Evolutionary conservation across 306 rosid species (phyloP), one percentile per base, ranked within the genome.

Genomic region (Trifolium subterraneum): DNA sequence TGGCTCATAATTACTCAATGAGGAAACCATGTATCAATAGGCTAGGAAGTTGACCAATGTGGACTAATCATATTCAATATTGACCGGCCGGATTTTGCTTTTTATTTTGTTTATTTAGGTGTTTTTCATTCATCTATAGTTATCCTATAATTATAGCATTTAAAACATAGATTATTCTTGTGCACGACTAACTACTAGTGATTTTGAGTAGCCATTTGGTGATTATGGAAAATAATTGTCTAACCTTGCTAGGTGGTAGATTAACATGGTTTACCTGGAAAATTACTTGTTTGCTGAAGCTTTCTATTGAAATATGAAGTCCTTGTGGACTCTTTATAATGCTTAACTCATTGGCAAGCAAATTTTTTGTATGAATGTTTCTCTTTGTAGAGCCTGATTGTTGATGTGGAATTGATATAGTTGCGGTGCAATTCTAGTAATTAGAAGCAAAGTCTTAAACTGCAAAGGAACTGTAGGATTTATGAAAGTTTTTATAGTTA

Each of bases 341-440:
- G 25, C 31, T 35, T 81, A 70, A 64, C 33, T 45, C 44, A 39
- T 18, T 64, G 48, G 6, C 39, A 16, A 75, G 50, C 73, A 52
- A 64, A 31, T 70, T 45, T 18, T 15, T 23, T 52, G 15, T 60
- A 62, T 56, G 64, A 27, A 62, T 75, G 36, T 23, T 31, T 20
- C 19, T 70, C 51, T 70, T 55, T 41, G 9, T 38, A 36, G 12
- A 78, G 42, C 36, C 47, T 22, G 54, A 75, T 70, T 69, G 38
- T 75, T 69, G 63, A 33, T 75, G 47, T 9, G 7, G 44, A 73
- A 50, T 51, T 69, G 27, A 44, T 42, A 22, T 12, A 11, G 10
- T n/a, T 4, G 47, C 14, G 13, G 27, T 69, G 23, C 15, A 39
- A 19, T 25, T 62, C 11, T 64, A 68, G 52, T 50, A 20, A 19